Base-by-base conservation (phyloP, 225 moss, liverwort and hornwort genomes). In the Physcomitrellopsis africana region DNA sequence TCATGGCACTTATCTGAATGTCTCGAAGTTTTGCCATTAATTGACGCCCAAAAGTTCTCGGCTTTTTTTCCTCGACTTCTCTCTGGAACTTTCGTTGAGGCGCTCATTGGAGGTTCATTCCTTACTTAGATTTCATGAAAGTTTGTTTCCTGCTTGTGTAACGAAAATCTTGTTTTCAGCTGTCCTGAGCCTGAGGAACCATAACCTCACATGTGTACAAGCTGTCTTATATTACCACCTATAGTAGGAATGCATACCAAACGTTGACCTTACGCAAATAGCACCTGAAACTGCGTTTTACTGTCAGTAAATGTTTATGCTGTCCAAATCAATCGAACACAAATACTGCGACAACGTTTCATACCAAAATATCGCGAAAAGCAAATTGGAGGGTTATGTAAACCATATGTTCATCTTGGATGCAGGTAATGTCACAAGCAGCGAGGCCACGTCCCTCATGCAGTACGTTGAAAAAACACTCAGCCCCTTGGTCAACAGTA, bases 1-100 rank as follows among this genome's bases (percentile, higher is more conserved):
- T 82, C 76, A 20, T 92, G 89, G 89, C 89, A 89, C 48, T 55
- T 86, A 57, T 78, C 82, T 53, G 87, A 92, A 72, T 92, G 72
- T 53, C 72, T 87, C 49, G 82, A 92, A 61, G 81, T 83, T 68
- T 55, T 92, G 48, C 87, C 89, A 45, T 23, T 46, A 52, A 81
- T 84, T 14, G 80, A 85, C 43, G 76, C 80, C 52, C 68, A 81
- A 26, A 74, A 84, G 64, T 77, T 92, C 48, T 66, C 80, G 66
- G 51, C 41, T 74, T 82, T 79, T 78, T 81, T 86, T 51, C 84
- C 85, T 58, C 76, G 76, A 44, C 84, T 89, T 56, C 84, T 89
- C 37, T 81, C 77, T 63, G 76, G 86, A 48, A 55, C 89, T n/a
- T 89, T 88, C 51, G 65, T 90, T 24, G 89, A 92, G 75, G 85